These are phyloP conservation scores for barrel medic (Medicago truncatula) DNA, from an alignment of 306 rosid species.

Conservation along the genomic window MtrunA17r5.0-ANR NC_053046.1:24702001-24702500, in stretches of 20 bases:
- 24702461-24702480: constrained; percentile 90
- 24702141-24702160: constrained; percentile 78
- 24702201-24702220: constrained; percentile 90
- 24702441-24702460: constrained; percentile 92
- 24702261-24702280: constrained; percentile 69
- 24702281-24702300: constrained; percentile 75
- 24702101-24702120: constrained; percentile 91
- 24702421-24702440: constrained; percentile 92
- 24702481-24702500: constrained; percentile 84
- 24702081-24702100: constrained; percentile 63
- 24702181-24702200: constrained; percentile 62
- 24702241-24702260: constrained; percentile 87
- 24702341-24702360: constrained; percentile 62
- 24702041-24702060: constrained; percentile 84
- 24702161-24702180: constrained; percentile 72
- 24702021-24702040: constrained; percentile 89
- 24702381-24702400: constrained; percentile 86
- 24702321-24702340: constrained; percentile 57
- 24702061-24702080: constrained; percentile 89
- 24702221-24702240: constrained; percentile 81
- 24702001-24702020: constrained; percentile 96
- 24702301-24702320: constrained; percentile 63
- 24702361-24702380: constrained; percentile 90
- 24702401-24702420: constrained; percentile 97
- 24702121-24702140: constrained; percentile 74